phyloP scores from a whole-genome alignment of 2,329 filamentous ascomycete genomes.

The Didymellaceae sp. region DNA sequence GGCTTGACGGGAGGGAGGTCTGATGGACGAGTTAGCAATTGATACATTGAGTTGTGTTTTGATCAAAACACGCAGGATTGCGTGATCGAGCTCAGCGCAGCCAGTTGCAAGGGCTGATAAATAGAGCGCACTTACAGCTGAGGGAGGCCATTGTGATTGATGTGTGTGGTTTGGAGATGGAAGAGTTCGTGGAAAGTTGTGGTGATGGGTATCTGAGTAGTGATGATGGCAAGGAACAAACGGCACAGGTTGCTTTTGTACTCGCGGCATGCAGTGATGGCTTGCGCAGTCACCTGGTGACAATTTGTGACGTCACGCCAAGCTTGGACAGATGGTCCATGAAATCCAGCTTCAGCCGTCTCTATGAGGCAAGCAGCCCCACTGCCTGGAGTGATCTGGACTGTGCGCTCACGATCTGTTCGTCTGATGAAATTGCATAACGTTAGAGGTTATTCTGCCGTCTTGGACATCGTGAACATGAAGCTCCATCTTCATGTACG shows the following conservation, averaged over 20 bases:
- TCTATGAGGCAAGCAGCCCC: conserved; percentile 24
- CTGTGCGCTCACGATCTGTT: conserved; percentile 14
- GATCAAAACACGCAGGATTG: conserved; percentile 17
- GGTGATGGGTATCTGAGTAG: conserved; percentile 21
- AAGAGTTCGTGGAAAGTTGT: conserved; percentile 15
- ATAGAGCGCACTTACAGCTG: conserved; percentile 58
- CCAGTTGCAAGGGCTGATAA: neutral
- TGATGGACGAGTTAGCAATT: conserved; percentile 42
- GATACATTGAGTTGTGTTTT: conserved; percentile 10
- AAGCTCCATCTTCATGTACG: conserved; percentile 18
- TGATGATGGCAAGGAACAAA: conserved; percentile 29
- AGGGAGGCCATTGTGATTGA: conserved; percentile 63
- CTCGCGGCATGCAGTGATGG: conserved; percentile 23
- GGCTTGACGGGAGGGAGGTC: conserved; percentile 89
- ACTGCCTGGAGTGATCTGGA: conserved; percentile 26
- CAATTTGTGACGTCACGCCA: conserved; percentile 41
- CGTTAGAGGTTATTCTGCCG: conserved; percentile 9
- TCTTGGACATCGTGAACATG: conserved; percentile 2
- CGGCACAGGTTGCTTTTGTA: conserved; percentile 45
- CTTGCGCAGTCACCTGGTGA: conserved; percentile 35
- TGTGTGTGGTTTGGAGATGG: conserved; percentile 26
- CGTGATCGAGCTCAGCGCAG: conserved; percentile 8
- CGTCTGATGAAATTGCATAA: conserved; percentile 27
- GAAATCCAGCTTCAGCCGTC: conserved; percentile 30
- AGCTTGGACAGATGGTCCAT: conserved; percentile 19